Conservation (phyloP, 1,284 basidiomycete genomes). For the Peniophora sp. region DNA sequence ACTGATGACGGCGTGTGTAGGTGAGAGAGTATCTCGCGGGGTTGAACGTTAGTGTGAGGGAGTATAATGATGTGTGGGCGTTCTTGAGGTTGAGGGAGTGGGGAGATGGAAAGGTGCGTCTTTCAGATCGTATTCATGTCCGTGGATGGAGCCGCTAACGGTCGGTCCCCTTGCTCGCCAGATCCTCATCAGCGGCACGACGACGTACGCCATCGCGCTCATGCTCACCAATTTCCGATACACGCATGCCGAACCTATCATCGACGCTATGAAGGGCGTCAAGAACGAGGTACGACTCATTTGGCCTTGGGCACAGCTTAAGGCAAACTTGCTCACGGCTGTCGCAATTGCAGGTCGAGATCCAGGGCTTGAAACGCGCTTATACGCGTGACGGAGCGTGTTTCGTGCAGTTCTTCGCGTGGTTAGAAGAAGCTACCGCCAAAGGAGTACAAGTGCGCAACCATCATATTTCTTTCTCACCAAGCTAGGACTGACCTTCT, state of each 20-base stretch:
- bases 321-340: too few relatives aligned
- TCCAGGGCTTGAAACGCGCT: slow-evolving; percentile 51
- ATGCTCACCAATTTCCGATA: slow-evolving; percentile 76
- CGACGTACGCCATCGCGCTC: slow-evolving; percentile 72
- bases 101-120: slow-evolving; percentile 63
- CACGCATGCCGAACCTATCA: slow-evolving; percentile 53
- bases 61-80: slow-evolving; percentile 80
- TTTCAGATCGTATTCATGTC: too few relatives aligned
- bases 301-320: too few relatives aligned
- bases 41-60: slow-evolving; percentile 50
- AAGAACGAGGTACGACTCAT: slow-evolving; percentile 78
- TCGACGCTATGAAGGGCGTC: slow-evolving; percentile 79
- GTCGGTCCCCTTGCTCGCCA: slow-evolving; percentile 12
- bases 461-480: too few relatives aligned
- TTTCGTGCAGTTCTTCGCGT: slow-evolving; percentile 73
- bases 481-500: too few relatives aligned
- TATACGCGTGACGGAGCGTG: slow-evolving; percentile 90
- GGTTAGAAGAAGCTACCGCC: slow-evolving; percentile 79
- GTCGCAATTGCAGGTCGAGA: slow-evolving; percentile 7
- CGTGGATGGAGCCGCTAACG: too few relatives aligned
- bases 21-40: slow-evolving; percentile 44
- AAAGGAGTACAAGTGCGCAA: slow-evolving; percentile 49
- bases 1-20: slow-evolving; percentile 26
- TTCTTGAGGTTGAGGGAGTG: slow-evolving; percentile 67
- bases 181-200: slow-evolving; percentile 63